Base-by-base conservation (phyloP, 176 grass and related monocot species). In the Miscanthus lutarioriparius region DNA sequence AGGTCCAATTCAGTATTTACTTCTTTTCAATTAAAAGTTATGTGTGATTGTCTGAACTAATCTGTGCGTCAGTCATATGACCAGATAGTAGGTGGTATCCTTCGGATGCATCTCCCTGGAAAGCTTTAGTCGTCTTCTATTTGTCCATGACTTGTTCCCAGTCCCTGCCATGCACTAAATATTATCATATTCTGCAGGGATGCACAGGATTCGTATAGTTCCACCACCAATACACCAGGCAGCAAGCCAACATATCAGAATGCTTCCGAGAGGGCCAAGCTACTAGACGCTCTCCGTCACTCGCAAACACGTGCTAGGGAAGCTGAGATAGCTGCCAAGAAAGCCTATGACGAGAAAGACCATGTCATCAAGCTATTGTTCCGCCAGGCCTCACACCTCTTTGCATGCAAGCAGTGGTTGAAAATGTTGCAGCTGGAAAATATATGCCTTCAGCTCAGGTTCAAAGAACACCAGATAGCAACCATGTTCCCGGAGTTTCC, bases 221-320 rank as follows among this genome's bases (percentile, higher is more conserved):
- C 75, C 67, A 30, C 48, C 1, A 35, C 64, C 16, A 72, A 73
- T 22, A 64, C 70, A 44, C 64, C 69, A 71, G 71, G 80, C 9
- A 65, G 33, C 75, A 87, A 87, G 8, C 76, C 51, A 27, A 5
- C 85, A 76, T 87, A 91, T 76, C 80, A 80, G 62, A 91, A 69
- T 80, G 85, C 62, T 1, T 68, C 81, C 0, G 85, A 91, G 63
- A 89, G 96, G 80, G 70, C 76, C 54, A 88, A 89, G 65, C 70
- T 96, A 26, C 20, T 94, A 66, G 96, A 99, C 1, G 93, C 96
- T 12, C 91, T 99, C 72, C 88, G 90, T 26, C 93, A 94, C 78
- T 99, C 96, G 6, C 96, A 99, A 49, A 96, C 96, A 27, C 96
- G 91, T 32, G 96, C 96, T 10, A 91, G 96, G 81, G 76, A 94